A percentile compares a stretch with the other conserved stretches of the same genome.
Conservation (phyloP, 495 filamentous ascomycete species). For the Hypoxylon trugodes region DNA sequence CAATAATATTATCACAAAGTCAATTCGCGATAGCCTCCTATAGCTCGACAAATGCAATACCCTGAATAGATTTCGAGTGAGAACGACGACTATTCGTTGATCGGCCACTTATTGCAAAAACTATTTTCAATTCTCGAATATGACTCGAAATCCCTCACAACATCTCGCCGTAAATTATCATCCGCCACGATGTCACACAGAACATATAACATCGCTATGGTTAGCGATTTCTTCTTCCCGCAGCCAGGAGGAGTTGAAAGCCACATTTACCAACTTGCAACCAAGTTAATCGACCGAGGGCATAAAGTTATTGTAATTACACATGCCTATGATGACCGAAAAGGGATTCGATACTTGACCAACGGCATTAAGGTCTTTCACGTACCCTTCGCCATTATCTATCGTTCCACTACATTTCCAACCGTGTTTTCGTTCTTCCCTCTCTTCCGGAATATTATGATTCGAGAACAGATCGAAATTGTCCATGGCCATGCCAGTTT, state of each 20-base stretch:
- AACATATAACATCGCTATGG: conserved; percentile 79
- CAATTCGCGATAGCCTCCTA: background rate
- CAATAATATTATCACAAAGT: too few species aligned
- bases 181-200: conserved; percentile 58
- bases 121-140: conserved; percentile 40
- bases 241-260: conserved; percentile 96
- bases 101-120: conserved; percentile 18
- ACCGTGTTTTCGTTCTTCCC: conserved; percentile 99
- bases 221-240: conserved; percentile 99
- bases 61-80: too few species aligned
- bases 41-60: background rate
- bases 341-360: conserved; percentile 94
- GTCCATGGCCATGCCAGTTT: conserved; percentile 95
- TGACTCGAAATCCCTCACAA: conserved; percentile 17
- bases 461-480: conserved; percentile 93
- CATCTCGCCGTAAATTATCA: conserved; percentile 20
- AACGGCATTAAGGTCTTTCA: conserved; percentile 99
- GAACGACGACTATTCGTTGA: conserved; percentile 1
- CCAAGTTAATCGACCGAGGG: conserved; percentile 93
- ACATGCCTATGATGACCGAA: conserved; percentile 91
- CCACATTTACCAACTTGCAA: conserved; percentile 97
- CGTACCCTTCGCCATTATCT: conserved; percentile 94
- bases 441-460: conserved; percentile 92
- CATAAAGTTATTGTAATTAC: conserved; percentile 99
- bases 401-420: conserved; percentile 92